Evolutionary conservation across 805 yeast species (phyloP), one percentile per base, ranked within the genome.

Genomic region (Cyberlindnera lachancei): DNA sequence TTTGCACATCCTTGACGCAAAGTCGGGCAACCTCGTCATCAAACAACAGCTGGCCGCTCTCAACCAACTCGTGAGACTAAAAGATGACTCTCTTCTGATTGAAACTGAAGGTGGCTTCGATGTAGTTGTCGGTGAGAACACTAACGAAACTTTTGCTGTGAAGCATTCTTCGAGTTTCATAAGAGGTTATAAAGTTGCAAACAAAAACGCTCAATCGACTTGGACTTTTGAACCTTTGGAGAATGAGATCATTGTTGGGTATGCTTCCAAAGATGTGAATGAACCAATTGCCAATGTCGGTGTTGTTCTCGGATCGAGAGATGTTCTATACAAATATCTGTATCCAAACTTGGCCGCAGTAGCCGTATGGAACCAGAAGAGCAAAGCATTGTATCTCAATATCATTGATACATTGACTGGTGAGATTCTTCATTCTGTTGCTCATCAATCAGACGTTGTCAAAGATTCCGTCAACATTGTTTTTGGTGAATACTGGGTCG

Each of bases 401-500:
- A 50, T 90, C 5, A 36, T 86, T 21, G 92, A 90, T 50, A 63
- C 75, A 1, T 61, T 81, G 5, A 71, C 83, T 2, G 97, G 97
- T 4, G 68, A 73, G 26, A 37, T 76, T 0, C 58, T 85, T 7
- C 56, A 68, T 44, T 52, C 65, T 11, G 55, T 62, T 4, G 49
- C 50, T 6, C 73, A 70, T 35, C 64, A 56, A 4, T 66, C 63
- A 6, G 63, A 62, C 17, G 49, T 64, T 8, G 51, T 66, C 4
- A 63, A 63, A 9, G 55, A 55, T 8, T 57, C 63, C 8, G 52
- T 85, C 18, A 58, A 67, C 15, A 46, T 85, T 18, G 63, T 75
- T 1, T 70, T 75, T 54, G 92, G 86, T 30, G 97, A 90, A 51
- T 75, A 88, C 56, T 90, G 92, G 83, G 61, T 86, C 13, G 66